Percentiles rank a stretch among this genome's conserved stretches.
These are phyloP conservation scores for Cardamine chenopodiifolia DNA, from an alignment of 345 rosid species.

Conservation along the genomic window DNA sequence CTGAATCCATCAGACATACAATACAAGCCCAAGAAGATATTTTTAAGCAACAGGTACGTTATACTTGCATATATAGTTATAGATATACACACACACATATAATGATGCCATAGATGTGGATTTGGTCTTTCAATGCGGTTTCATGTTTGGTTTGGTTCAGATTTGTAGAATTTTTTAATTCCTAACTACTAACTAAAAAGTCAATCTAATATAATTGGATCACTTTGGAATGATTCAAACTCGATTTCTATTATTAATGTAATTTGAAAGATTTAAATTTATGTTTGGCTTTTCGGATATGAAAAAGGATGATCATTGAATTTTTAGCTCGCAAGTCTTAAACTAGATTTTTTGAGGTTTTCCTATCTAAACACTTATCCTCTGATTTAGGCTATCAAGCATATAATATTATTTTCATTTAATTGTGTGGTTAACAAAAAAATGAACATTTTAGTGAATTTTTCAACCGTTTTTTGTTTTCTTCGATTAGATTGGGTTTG, in stretches of 20 bases:
- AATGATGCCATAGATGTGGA: not conserved
- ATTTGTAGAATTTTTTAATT: not conserved
- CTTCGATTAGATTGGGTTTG: not conserved
- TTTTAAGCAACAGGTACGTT: conserved; percentile 74
- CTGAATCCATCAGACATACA: conserved; percentile 66
- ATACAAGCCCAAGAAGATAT: conserved; percentile 80
- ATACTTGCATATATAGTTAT: conserved; percentile 1
- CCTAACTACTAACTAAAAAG: conserved; percentile 5
- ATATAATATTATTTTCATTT: too few relatives aligned
- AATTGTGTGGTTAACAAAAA: not conserved
- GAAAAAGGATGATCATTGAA: not conserved
- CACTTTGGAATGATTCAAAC: not conserved
- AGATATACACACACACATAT: not conserved
- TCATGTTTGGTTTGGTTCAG: not conserved
- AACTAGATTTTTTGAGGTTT: too few relatives aligned
- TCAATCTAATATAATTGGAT: not conserved
- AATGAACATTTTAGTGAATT: not conserved
- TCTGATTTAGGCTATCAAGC: not conserved
- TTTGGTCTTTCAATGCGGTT: conserved; percentile 11
- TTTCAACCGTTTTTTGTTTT: not conserved
- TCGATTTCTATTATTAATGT: not conserved
- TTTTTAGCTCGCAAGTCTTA: too few relatives aligned
- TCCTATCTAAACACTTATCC: not conserved
- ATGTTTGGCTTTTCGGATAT: not conserved
- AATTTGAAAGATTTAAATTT: not conserved